Evolutionary conservation across 192 early-diverging fungal genomes (phyloP).

Genomic region (Obelidium mucronatum): DNA sequence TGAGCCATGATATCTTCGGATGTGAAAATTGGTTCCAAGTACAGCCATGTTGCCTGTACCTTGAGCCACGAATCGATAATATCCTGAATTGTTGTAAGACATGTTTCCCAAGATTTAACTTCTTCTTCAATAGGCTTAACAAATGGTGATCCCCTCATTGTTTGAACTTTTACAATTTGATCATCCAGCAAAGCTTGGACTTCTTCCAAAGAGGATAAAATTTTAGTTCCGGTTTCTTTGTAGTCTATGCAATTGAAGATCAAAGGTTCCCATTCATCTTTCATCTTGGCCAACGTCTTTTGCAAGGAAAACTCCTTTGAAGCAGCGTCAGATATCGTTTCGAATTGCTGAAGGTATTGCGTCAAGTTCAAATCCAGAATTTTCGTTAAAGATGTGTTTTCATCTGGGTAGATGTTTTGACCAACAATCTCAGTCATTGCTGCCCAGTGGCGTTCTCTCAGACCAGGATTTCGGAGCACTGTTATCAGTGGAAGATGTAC

Average conservation of each 20-base stretch:
- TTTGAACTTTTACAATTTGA: constrained; percentile 69
- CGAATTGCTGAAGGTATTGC: constrained; percentile 58
- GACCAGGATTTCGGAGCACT: constrained; percentile 62
- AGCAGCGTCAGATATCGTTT: constrained; percentile 63
- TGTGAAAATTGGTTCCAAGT: constrained; percentile 68
- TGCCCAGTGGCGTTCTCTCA: constrained; percentile 64
- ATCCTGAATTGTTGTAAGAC: constrained; percentile 60
- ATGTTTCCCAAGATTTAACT: constrained; percentile 63
- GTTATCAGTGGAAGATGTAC: constrained; percentile 59
- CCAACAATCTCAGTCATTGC: constrained; percentile 62
- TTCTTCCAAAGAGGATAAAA: constrained; percentile 66
- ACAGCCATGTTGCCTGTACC: constrained; percentile 68
- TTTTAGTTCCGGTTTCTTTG: constrained; percentile 66
- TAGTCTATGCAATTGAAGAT: constrained; percentile 64
- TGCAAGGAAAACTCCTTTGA: constrained; percentile 66
- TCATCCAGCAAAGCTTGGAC: constrained; percentile 67
- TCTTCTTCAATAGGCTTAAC: constrained; percentile 71
- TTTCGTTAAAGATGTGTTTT: constrained; percentile 59
- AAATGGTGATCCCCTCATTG: constrained; percentile 65
- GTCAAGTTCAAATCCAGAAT: constrained; percentile 59
- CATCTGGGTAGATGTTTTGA: constrained; percentile 61
- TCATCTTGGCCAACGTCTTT: constrained; percentile 65
- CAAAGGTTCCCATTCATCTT: constrained; percentile 65
- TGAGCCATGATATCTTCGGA: constrained; percentile 67
- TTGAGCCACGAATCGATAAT: constrained; percentile 70